Percentiles rank a stretch among this genome's conserved stretches.
Evolutionary conservation across 1,139 yeast genomes (phyloP).

Genomic region (Pichia sp.): DNA sequence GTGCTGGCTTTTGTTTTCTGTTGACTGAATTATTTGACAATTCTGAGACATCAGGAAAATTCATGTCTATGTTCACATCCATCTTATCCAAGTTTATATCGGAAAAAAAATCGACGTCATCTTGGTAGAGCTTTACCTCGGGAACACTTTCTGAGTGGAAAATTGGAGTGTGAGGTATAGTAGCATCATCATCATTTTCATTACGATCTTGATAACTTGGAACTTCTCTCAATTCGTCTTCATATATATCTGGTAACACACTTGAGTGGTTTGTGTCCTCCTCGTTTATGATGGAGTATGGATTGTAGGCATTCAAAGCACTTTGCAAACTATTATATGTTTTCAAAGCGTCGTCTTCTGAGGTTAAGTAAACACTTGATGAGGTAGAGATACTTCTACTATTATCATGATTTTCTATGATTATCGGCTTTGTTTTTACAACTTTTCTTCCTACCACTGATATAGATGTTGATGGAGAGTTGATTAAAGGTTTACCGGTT

Average conservation of each 20-base stretch:
- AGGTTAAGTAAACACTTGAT: slow-evolving; percentile 7
- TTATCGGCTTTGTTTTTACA: background rate
- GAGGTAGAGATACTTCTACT: background rate
- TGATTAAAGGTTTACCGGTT: background rate
- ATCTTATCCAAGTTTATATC: slow-evolving; percentile 8
- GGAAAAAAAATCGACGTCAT: slow-evolving; percentile 11
- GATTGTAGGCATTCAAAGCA: background rate
- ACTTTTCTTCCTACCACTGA: slow-evolving; percentile 1
- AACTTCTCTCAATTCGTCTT: background rate
- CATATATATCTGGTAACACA: background rate
- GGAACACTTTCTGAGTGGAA: slow-evolving; percentile 3
- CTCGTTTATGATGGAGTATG: background rate
- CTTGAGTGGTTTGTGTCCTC: background rate
- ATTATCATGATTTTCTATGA: background rate
- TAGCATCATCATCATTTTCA: background rate
- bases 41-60: slow-evolving; percentile 3
- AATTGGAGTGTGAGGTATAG: background rate
- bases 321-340: background rate
- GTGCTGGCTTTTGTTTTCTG: background rate
- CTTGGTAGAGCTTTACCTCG: slow-evolving; percentile 4
- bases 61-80: slow-evolving; percentile 5
- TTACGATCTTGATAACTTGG: background rate
- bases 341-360: background rate
- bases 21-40: background rate
- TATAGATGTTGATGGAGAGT: background rate